Evolutionary conservation across 306 rosid species (phyloP), one percentile per base, ranked within the genome.

Genomic region (Medicago lupulina): DNA sequence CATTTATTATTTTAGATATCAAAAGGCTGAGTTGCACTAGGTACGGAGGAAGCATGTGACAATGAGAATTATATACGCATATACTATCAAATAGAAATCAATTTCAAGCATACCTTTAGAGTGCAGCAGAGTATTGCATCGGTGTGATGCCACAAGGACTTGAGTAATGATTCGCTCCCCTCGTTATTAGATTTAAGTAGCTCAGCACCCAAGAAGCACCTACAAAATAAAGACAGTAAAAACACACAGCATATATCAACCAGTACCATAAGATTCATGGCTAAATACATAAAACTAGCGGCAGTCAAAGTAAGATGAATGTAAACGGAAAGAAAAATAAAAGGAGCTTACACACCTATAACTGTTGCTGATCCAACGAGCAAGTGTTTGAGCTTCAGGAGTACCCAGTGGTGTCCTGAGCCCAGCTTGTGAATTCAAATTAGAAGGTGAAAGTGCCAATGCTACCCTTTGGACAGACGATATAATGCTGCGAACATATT

Each of bases 401-500:
- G 99, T 96, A 36, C 99, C 99, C 16, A 89, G 80, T 14, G 96
- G 96, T 47, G 97, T 36, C 72, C 97, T 88, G 34, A 96, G 91
- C 79, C 99, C 97, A n/a, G 87, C 88, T 18, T 89, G 92, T 15
- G 99, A 88, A 76, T 89, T 89, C 80, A 96, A 76, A 87, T 92
- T 88, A 60, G 97, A 95, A 74, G 99, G 99, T 70, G 99, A 90
- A 58, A 96, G 93, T 25, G 99, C 99, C 77, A 96, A 74, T 23
- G 98, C 99, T 41, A 96, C 99, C 89, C 99, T 88, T 76, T 96
- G 99, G 65, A 96, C 99, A 1, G 99, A 96, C 9, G 98, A 92
- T 86, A 96, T 92, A 71, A 96, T 90, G 88, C 98, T 96, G 59
- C 99, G 94, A 60, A 96, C 90, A 78, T 92, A 96, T 73, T 96